These are phyloP conservation scores for Boletus mariae DNA, from an alignment of 1,284 basidiomycete genomes.

Conservation along the genomic window DNA sequence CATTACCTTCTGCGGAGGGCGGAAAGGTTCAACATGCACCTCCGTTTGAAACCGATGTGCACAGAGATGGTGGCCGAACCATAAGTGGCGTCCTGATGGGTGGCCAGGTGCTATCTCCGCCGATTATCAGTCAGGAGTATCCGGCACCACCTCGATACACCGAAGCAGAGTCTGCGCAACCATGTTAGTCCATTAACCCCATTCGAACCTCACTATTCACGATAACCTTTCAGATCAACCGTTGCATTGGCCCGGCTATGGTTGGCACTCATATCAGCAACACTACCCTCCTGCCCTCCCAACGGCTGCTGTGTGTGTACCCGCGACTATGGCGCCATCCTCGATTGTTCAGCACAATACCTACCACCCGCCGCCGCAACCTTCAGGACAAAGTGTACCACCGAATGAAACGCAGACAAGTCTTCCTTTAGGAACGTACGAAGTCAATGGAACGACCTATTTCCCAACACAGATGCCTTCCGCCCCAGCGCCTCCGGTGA, in stretches of 20 bases:
- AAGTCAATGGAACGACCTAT: constrained; percentile 36
- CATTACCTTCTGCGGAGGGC: constrained; percentile 4
- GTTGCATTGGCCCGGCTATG: constrained; percentile 16
- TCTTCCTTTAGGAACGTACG: constrained; percentile 20
- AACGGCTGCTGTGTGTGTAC: constrained; percentile 3
- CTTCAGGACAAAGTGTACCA: neutral
- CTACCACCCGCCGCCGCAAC: constrained; percentile 4
- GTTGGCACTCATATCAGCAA: constrained; percentile 23
- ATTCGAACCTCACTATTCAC: neutral
- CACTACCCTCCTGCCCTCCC: constrained; percentile 28
- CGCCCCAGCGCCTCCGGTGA: neutral
- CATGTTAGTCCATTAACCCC: constrained; percentile 25
- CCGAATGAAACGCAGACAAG: neutral
- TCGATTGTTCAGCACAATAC: constrained; percentile 2
- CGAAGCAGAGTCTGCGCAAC: constrained; percentile 32
- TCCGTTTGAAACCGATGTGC: constrained; percentile 4
- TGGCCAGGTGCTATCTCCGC: constrained; percentile 18
- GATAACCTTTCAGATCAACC: constrained; percentile 10
- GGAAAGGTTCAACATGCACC: constrained; percentile 3
- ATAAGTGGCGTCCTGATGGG: constrained; percentile 26
- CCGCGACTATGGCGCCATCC: neutral
- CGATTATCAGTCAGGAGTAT: neutral
- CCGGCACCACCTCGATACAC: constrained; percentile 32
- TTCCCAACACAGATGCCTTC: constrained; percentile 19
- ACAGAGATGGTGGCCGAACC: constrained; percentile 11